These are phyloP conservation scores for Aspergillus baeticus DNA, from an alignment of 495 filamentous ascomycete genomes.

Conservation along the genomic window DNA sequence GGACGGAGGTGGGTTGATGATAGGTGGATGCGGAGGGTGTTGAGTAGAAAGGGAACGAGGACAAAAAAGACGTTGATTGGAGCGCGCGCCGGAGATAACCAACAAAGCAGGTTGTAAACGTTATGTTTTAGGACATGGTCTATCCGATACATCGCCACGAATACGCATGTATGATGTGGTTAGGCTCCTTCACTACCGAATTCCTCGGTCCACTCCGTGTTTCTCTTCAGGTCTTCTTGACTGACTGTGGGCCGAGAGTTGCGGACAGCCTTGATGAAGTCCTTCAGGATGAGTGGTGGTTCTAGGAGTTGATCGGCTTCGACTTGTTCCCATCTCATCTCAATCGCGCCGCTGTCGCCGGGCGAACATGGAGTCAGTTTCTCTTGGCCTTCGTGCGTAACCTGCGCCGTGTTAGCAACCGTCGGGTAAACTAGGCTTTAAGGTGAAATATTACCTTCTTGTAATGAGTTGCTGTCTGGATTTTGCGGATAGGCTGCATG, in stretches of 20 bases:
- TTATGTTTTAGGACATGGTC: conserved; percentile 5
- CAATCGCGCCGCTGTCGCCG: conserved; percentile 76
- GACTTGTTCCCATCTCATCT: conserved; percentile 92
- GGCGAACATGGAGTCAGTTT: conserved; percentile 93
- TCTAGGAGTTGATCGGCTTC: conserved; percentile 81
- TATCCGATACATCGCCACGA: conserved; percentile 4
- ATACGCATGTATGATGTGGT: conserved; percentile 10
- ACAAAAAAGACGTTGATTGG: neutral
- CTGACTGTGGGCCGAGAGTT: conserved; percentile 87
- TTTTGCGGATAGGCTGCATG: conserved; percentile 97
- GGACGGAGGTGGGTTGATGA: too few species aligned
- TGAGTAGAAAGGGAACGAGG: neutral
- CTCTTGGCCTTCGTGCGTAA: conserved; percentile 65
- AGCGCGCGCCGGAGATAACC: neutral
- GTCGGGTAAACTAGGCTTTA: neutral
- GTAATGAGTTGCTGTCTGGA: conserved; percentile 98
- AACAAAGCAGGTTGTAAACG: neutral
- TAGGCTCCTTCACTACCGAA: conserved; percentile 90
- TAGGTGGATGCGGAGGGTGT: too few species aligned
- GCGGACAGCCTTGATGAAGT: conserved; percentile 92
- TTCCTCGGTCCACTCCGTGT: conserved; percentile 92
- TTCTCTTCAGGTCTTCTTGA: conserved; percentile 73
- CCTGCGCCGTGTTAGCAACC: conserved; percentile 42
- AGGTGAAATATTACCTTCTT: conserved; percentile 65
- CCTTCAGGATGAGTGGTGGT: conserved; percentile 81